These are phyloP conservation scores for Colletotrichum musicola DNA, from an alignment of 2,329 filamentous ascomycete genomes.

Conservation along the genomic window DNA sequence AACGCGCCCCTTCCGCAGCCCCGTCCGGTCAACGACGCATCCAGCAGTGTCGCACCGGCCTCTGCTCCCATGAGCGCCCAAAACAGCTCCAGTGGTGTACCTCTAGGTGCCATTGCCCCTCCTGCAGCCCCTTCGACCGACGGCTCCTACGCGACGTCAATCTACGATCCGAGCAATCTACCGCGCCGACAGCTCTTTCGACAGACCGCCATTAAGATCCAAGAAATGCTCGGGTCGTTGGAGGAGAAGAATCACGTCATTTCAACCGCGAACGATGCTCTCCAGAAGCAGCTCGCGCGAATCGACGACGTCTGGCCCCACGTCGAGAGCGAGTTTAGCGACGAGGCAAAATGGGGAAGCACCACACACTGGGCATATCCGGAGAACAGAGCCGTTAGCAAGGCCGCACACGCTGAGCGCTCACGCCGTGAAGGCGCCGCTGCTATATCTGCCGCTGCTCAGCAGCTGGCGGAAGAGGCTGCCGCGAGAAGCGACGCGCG, in stretches of 20 bases:
- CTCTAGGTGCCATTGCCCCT: conserved; percentile 49
- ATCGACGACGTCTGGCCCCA: conserved; percentile 90
- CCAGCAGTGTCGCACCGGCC: conserved; percentile 55
- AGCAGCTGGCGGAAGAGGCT: conserved; percentile 84
- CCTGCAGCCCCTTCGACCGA: conserved; percentile 56
- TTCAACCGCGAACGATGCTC: conserved; percentile 89
- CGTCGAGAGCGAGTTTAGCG: conserved; percentile 89
- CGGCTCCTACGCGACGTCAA: conserved; percentile 56
- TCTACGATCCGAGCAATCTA: conserved; percentile 70
- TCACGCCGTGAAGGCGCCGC: conserved; percentile 83
- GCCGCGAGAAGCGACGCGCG: conserved; percentile 86
- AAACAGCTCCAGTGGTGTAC: conserved; percentile 59
- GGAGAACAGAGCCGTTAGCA: conserved; percentile 76
- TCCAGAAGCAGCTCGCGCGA: conserved; percentile 85
- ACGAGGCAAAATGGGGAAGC: conserved; percentile 94
- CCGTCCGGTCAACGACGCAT: conserved; percentile 58
- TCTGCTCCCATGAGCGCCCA: conserved; percentile 64
- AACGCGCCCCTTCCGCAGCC: conserved; percentile 62
- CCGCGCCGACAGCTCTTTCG: conserved; percentile 81
- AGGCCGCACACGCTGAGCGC: conserved; percentile 76
- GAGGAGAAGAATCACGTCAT: conserved; percentile 99
- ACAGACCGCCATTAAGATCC: conserved; percentile 81
- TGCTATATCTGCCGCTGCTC: conserved; percentile 81
- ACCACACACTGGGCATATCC: conserved; percentile 95
- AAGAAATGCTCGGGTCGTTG: conserved; percentile 87